Conservation (phyloP, 2,329 filamentous ascomycete species). For the Cladophialophora yegresii region DNA sequence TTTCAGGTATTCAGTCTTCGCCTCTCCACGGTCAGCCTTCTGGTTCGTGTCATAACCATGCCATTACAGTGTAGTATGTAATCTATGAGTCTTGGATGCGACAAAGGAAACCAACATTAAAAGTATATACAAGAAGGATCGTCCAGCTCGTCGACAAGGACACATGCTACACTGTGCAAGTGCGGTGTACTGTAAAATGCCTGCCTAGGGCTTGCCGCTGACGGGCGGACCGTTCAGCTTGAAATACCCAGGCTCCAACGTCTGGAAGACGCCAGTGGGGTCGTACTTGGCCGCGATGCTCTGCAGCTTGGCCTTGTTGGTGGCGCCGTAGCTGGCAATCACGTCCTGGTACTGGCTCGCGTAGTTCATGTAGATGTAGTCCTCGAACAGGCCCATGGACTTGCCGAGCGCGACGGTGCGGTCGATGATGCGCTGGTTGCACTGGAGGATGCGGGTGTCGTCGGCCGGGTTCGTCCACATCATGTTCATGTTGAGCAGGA, state of each 20-base stretch:
- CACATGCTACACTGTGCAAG: not conserved
- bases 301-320: conserved; percentile 42
- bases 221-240: conserved; percentile 41
- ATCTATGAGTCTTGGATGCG: not conserved
- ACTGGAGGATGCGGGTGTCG: conserved; percentile 39
- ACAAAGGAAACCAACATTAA: not conserved
- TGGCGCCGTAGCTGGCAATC: conserved; percentile 47
- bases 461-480: conserved; percentile 42
- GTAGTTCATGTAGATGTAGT: conserved; percentile 54
- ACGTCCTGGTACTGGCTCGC: conserved; percentile 49
- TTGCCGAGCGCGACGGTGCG: conserved; percentile 40
- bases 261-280: conserved; percentile 46
- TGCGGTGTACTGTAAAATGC: not conserved
- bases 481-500: conserved; percentile 39
- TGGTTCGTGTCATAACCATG: not conserved
- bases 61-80: not conserved
- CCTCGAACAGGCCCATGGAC: conserved; percentile 37
- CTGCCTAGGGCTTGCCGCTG: not conserved
- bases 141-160: not conserved
- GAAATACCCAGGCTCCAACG: conserved; percentile 48
- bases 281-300: conserved; percentile 46
- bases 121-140: not conserved
- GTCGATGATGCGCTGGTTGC: conserved; percentile 38
- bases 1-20: not conserved
- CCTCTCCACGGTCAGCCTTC: not conserved